Conservation (phyloP, 768 basidiomycete genomes). For the Termitomyces sp. region DNA sequence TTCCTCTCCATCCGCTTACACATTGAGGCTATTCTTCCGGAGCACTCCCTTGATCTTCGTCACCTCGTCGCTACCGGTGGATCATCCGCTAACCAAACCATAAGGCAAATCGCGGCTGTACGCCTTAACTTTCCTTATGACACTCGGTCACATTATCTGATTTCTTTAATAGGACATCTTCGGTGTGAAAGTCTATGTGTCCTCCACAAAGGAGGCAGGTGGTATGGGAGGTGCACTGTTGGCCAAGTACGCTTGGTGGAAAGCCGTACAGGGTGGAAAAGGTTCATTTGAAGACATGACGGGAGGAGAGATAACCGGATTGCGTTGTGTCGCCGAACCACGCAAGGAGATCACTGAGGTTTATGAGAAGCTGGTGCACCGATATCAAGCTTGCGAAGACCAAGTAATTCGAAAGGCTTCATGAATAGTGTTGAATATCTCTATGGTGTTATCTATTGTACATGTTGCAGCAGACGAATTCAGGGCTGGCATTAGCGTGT, state of each 20-base stretch:
- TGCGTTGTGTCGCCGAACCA: slow-evolving; percentile 62
- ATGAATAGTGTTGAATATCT: background rate
- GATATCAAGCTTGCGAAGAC: slow-evolving; percentile 56
- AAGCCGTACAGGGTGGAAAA: slow-evolving; percentile 29
- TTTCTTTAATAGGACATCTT: slow-evolving; percentile 55
- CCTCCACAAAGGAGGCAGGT: slow-evolving; percentile 63
- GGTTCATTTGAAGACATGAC: slow-evolving; percentile 66
- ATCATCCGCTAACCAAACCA: slow-evolving; percentile 65
- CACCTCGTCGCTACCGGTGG: slow-evolving; percentile 78
- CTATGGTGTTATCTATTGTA: background rate
- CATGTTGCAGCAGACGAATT: background rate
- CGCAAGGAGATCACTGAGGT: slow-evolving; percentile 34
- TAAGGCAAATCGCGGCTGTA: slow-evolving; percentile 67
- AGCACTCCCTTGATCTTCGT: slow-evolving; percentile 47
- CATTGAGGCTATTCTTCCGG: slow-evolving; percentile 61
- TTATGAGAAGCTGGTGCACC: slow-evolving; percentile 50
- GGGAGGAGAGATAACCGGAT: slow-evolving; percentile 41
- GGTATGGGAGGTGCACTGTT: slow-evolving; percentile 68
- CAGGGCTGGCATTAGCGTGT: background rate
- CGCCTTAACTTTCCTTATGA: slow-evolving; percentile 11
- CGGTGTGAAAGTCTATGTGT: slow-evolving; percentile 66
- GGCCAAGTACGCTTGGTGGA: slow-evolving; percentile 72
- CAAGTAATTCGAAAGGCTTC: slow-evolving; percentile 28
- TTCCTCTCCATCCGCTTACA: slow-evolving; percentile 76
- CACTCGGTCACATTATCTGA: background rate